A percentile compares a stretch with the other conserved stretches of the same genome.
phyloP scores from a whole-genome alignment of 2,329 filamentous ascomycete species.

The Venturia aucupariae region DNA sequence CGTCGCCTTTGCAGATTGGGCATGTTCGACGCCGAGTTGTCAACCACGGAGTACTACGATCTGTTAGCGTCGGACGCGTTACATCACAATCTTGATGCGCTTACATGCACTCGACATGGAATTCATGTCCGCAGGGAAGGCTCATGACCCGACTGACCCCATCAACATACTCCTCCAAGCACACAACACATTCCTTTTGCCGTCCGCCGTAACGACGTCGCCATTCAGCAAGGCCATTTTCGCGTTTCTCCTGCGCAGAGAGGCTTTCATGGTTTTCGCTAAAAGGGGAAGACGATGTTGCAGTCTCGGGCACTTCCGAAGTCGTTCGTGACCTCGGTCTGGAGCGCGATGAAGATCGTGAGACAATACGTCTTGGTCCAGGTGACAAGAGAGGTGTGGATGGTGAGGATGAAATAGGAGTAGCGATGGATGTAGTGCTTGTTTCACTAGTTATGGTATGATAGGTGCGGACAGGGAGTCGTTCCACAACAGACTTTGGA shows the following conservation, averaged over 20 bases:
- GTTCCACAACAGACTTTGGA: conserved; percentile 93
- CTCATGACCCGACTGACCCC: conserved; percentile 95
- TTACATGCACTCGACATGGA: conserved; percentile 97
- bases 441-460: conserved; percentile 67
- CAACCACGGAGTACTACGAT: conserved; percentile 78
- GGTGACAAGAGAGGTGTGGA: conserved; percentile 70
- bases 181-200: conserved; percentile 88
- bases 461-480: conserved; percentile 89
- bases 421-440: conserved; percentile 48
- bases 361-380: conserved; percentile 18
- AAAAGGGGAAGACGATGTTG: conserved; percentile 21
- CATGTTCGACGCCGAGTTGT: conserved; percentile 94
- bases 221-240: conserved; percentile 41
- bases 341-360: conserved; percentile 46
- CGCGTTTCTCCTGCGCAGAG: conserved; percentile 44
- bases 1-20: conserved; percentile 96
- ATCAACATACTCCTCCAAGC: conserved; percentile 90
- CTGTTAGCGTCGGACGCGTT: conserved; percentile 17
- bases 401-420: conserved; percentile 56
- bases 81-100: conserved; percentile 32
- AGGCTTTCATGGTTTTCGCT: conserved; percentile 16
- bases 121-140: conserved; percentile 92
- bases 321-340: conserved; percentile 58
- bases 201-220: conserved; percentile 52
- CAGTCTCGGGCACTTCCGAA: conserved; percentile 43